Evolutionary conservation across 2,329 filamentous ascomycete species (phyloP).

Genomic region (Xylariaceae sp.): DNA sequence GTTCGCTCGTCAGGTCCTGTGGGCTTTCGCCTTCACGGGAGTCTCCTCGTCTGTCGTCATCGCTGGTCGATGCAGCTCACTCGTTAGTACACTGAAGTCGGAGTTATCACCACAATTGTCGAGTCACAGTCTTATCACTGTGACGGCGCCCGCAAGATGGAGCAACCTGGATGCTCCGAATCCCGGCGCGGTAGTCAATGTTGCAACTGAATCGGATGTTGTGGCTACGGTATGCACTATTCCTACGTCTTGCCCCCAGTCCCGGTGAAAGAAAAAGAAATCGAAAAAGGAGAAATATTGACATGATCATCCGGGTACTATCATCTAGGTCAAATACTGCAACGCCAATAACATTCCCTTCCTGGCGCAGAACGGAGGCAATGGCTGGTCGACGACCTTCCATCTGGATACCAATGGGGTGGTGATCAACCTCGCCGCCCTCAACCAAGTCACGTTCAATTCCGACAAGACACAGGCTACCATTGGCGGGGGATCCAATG

Average conservation of each 20-base stretch:
- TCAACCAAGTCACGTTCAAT: slow-evolving; percentile 14
- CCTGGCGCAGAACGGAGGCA: slow-evolving; percentile 14
- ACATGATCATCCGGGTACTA: background rate
- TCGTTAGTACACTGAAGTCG: background rate
- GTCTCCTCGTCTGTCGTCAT: background rate
- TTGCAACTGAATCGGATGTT: slow-evolving; percentile 18
- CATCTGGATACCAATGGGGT: slow-evolving; percentile 9
- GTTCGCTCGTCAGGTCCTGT: background rate
- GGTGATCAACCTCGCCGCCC: slow-evolving; percentile 10
- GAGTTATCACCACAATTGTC: slow-evolving; percentile 5
- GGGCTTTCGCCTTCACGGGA: background rate
- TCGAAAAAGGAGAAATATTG: background rate
- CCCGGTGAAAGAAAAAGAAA: background rate
- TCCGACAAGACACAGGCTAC: slow-evolving; percentile 10
- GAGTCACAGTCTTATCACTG: background rate
- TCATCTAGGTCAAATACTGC: slow-evolving; percentile 12
- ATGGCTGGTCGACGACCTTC: slow-evolving; percentile 15
- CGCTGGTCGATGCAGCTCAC: background rate
- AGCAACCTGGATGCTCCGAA: slow-evolving; percentile 18
- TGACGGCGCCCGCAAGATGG: slow-evolving; percentile 15
- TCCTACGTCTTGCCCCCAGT: background rate
- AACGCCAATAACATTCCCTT: slow-evolving; percentile 11
- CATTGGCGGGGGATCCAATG: slow-evolving; percentile 11
- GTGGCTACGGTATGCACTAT: slow-evolving; percentile 6
- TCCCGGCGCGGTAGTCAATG: slow-evolving; percentile 19